Base-by-base conservation (phyloP, 1,139 yeast genomes). In the Blastobotrys proliferans region DNA sequence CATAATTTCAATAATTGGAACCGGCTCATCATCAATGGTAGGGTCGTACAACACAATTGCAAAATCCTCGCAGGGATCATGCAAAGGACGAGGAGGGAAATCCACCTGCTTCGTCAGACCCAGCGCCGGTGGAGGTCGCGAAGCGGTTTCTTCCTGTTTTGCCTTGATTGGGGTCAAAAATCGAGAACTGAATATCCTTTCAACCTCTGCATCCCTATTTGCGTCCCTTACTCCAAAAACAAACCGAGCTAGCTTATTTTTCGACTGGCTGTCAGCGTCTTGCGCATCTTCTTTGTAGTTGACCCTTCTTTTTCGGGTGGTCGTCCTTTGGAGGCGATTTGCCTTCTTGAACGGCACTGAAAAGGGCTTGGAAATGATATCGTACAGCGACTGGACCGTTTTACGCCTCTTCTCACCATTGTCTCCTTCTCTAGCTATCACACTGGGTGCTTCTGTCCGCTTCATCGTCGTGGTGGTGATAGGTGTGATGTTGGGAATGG, bases 21-120 rank as follows among this genome's bases (percentile, higher is more conserved):
- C 49, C 2, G 55, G 55, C 35, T 54, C 53, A 17, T 73, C 71
- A 56, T 85, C 95, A 3, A 90, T 81, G 0, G 97, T 86, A 0
- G 99, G 99, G 60, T 92, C 99, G 57, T 87, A 92, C 38, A 92
- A 69, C 1, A 92, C 97, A 43, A 94, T 87, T 1, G 98, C 97
- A 59, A 87, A 82, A 61, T 92, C 97, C 49, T 83, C 87, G 41
- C 82, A 74, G 0, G 99, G 98, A 64, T 92, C 98, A 60, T 90
- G 94, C 14, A 92, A 70, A 0, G 98, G 95, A 46, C 92, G 69
- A 2, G 98, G 96, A 13, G 88, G 86, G 38, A 85, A 63, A 2
- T 77, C 72, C 0, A 81, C 74, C 51, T 79, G 78, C 31, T 82
- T 76, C 49, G 83, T 76, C 42, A 88, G 87, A 0, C 97, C 97